These are phyloP conservation scores for Plenodomus tracheiphilus DNA, from an alignment of 2,329 filamentous ascomycete genomes.

Conservation along the genomic window DNA sequence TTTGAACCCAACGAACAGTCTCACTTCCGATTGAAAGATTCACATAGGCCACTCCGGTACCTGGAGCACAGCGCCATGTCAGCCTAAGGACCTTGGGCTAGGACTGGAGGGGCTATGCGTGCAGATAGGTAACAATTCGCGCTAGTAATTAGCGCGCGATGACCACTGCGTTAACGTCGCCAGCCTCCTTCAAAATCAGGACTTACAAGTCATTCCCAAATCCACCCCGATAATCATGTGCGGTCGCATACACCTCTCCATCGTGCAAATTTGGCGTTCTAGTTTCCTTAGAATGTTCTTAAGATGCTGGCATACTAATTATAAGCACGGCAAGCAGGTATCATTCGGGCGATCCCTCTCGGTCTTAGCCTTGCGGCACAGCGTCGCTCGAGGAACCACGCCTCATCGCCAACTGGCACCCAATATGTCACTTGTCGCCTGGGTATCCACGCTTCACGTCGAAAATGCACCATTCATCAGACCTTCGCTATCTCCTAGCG, in stretches of 20 bases:
- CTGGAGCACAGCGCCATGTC: slow-evolving; percentile 12
- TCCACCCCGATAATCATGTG: slow-evolving; percentile 42
- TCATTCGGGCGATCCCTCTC: neutral
- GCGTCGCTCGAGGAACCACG: slow-evolving; percentile 4
- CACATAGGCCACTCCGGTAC: slow-evolving; percentile 44
- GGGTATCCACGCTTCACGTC: too few species aligned
- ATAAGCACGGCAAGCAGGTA: slow-evolving; percentile 6
- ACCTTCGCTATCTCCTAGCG: too few species aligned
- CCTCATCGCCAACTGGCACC: slow-evolving; percentile 9
- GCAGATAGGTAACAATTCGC: neutral
- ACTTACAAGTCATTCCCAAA: slow-evolving; percentile 46
- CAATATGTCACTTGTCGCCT: neutral
- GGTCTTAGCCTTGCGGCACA: slow-evolving; percentile 33
- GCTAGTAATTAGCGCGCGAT: slow-evolving; percentile 2
- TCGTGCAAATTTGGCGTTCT: slow-evolving; percentile 6
- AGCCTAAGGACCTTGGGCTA: neutral
- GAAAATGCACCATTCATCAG: too few species aligned
- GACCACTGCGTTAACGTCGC: neutral
- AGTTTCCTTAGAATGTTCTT: slow-evolving; percentile 1
- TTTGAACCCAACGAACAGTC: slow-evolving; percentile 44
- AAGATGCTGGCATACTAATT: neutral
- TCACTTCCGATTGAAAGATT: slow-evolving; percentile 42
- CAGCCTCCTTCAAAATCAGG: neutral
- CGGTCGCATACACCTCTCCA: slow-evolving; percentile 25
- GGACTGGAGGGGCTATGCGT: too few species aligned